Percentiles rank a stretch among this genome's conserved stretches.
These are phyloP conservation scores for Solanum tarapatanum DNA, from an alignment of 257 asterid species.

Conservation along the genomic window DNA sequence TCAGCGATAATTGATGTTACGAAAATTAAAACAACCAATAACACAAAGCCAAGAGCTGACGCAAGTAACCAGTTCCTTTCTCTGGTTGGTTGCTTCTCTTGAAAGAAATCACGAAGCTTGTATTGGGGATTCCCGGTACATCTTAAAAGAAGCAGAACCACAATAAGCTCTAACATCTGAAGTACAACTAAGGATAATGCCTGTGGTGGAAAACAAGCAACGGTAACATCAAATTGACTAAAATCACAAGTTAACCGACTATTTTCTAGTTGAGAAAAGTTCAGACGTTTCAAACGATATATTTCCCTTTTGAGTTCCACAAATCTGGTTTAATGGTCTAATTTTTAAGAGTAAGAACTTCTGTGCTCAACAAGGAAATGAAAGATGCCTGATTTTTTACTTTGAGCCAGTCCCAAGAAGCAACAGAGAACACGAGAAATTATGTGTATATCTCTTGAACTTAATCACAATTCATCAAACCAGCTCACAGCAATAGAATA, in stretches of 20 bases:
- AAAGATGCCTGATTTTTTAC: neutral
- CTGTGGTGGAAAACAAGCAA: conserved; percentile 21
- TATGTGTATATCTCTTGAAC: neutral
- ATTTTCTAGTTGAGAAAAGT: neutral
- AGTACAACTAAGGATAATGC: conserved; percentile 40
- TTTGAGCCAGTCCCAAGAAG: neutral
- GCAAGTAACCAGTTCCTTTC: conserved; percentile 60
- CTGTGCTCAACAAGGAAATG: neutral
- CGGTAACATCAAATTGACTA: neutral
- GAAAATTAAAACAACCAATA: conserved; percentile 43
- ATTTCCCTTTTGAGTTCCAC: neutral
- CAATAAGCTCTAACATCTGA: conserved; percentile 51
- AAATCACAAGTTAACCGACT: neutral
- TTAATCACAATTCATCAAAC: neutral
- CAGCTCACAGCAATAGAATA: neutral
- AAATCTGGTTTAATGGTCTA: neutral
- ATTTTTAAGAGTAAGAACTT: neutral
- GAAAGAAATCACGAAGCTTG: conserved; percentile 41
- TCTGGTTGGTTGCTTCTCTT: conserved; percentile 15
- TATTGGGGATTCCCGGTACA: conserved; percentile 39
- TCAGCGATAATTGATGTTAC: conserved; percentile 46
- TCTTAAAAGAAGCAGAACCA: conserved; percentile 45
- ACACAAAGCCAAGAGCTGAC: conserved; percentile 39
- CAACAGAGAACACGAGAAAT: neutral
- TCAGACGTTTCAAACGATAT: neutral